A percentile compares a stretch with the other conserved stretches of the same genome.
These are phyloP conservation scores for Microcyclospora tardicrescens DNA, from an alignment of 2,329 filamentous ascomycete species.

Conservation along the genomic window DNA sequence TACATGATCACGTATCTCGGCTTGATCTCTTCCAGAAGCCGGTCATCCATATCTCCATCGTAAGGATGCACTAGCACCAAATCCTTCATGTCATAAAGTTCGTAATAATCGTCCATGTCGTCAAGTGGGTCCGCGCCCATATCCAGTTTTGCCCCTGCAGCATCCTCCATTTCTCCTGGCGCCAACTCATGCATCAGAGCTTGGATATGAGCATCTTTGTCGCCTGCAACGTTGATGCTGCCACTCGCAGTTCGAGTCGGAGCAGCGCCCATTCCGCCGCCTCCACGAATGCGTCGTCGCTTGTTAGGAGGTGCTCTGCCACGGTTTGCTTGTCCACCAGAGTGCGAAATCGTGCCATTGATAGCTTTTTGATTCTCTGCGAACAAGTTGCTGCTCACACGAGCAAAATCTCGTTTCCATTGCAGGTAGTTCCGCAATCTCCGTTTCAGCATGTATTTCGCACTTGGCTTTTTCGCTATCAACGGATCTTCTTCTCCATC, in stretches of 20 bases:
- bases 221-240: constrained; percentile 64
- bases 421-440: constrained; percentile 74
- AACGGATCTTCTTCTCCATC: constrained; percentile 35
- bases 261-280: constrained; percentile 43
- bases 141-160: constrained; percentile 52
- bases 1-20: constrained; percentile 98
- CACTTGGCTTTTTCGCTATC: constrained; percentile 46
- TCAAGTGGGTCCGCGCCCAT: constrained; percentile 68
- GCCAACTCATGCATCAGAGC: constrained; percentile 71
- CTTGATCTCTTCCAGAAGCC: constrained; percentile 86
- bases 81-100: constrained; percentile 83
- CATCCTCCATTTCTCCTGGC: constrained; percentile 61
- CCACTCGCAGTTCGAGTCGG: constrained; percentile 57
- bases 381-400: constrained; percentile 68
- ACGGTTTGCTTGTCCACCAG: constrained; percentile 32
- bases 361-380: constrained; percentile 67
- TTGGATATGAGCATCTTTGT: constrained; percentile 70
- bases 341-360: constrained; percentile 44
- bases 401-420: constrained; percentile 84
- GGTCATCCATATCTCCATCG: constrained; percentile 89
- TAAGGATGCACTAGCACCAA: constrained; percentile 84
- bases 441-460: constrained; percentile 76
- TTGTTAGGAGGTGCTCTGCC: constrained; percentile 68
- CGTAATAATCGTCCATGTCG: constrained; percentile 83
- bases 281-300: constrained; percentile 65